Evolutionary conservation across 148 eudicot genomes (phyloP), one percentile per base, ranked within the genome.

Genomic region (Vaccinium corymbosum): DNA sequence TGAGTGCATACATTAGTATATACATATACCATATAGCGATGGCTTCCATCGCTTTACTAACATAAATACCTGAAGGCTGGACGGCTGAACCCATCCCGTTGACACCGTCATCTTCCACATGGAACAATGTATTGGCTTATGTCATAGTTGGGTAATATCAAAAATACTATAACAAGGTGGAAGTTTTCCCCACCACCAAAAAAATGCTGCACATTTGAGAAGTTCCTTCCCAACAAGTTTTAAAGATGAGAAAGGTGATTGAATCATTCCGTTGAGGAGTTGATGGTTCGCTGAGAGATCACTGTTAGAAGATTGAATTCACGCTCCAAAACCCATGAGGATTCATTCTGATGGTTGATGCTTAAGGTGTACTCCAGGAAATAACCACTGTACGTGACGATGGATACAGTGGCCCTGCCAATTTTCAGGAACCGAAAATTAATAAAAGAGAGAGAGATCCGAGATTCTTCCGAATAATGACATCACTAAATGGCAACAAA

Each of bases 241-340:
- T 68, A 17, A 68, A 16, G 79, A 11, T 0, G 7, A 76, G 56
- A 49, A 46, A 76, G 15, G 15, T 48, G 53, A 49, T 22, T 22
- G 19, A 76, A 49, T 76, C 57, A 12, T 2, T 7, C 15, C 14
- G 15, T 55, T 84, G 80, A 80, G 64, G 75, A 85, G 74, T 49
- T 80, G 82, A 72, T 27, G 72, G 73, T 68, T 9, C 57, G 76
- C 52, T 84, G 86, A 29, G 82, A 56, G 25, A 52, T 78, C 4
- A 83, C 91, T 73, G 89, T 83, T 55, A 89, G 82, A 27, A 93
- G 90, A 85, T 91, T 95, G 62, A 90, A 92, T 82, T 93, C 97
- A 9, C 91, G 92, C 66, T 94, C 97, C 88, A 94, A 75, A 42
- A 87, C 89, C 98, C 98, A 95, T 0, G 90, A 79, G 55, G 93